phyloP scores from a whole-genome alignment of 352 stramenopile genomes.

The Aphanomyces invadans region DNA sequence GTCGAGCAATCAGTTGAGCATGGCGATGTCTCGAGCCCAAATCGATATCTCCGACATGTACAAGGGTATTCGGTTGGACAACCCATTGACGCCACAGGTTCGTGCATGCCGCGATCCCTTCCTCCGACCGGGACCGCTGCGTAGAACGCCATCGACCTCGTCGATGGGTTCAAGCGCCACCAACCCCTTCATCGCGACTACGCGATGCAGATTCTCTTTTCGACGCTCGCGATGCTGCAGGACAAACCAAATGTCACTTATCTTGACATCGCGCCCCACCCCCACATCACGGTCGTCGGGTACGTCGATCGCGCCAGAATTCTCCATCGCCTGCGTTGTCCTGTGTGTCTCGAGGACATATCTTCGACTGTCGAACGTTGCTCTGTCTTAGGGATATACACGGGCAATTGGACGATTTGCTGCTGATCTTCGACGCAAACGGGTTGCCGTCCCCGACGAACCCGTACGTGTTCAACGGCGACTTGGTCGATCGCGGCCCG shows the following conservation, averaged over 20 bases:
- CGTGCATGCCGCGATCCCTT: not conserved
- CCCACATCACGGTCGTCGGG: slow-evolving; percentile 72
- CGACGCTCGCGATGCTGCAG: slow-evolving; percentile 46
- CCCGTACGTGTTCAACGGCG: slow-evolving; percentile 82
- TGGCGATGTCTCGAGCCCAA: slow-evolving; percentile 34
- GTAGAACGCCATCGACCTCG: slow-evolving; percentile 53
- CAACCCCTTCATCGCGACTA: slow-evolving; percentile 69
- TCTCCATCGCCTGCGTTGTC: no score
- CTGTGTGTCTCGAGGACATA: no score
- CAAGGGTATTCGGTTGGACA: slow-evolving; percentile 45
- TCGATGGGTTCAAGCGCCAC: slow-evolving; percentile 71
- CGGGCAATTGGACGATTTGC: slow-evolving; percentile 75
- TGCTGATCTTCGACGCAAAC: slow-evolving; percentile 80
- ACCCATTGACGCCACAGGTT: slow-evolving; percentile 46
- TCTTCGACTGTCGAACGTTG: not conserved
- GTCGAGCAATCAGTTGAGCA: not conserved
- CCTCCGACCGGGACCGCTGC: not conserved
- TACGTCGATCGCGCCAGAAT: slow-evolving; percentile 7
- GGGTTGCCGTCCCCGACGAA: slow-evolving; percentile 63
- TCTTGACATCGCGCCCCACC: slow-evolving; percentile 53
- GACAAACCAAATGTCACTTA: slow-evolving; percentile 54
- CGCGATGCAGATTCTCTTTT: slow-evolving; percentile 60
- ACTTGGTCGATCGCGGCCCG: slow-evolving; percentile 80
- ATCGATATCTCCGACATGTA: slow-evolving; percentile 86
- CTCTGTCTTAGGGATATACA: slow-evolving; percentile 48